Conservation (phyloP, 2,329 filamentous ascomycete species). For the Botrytis squamosa region DNA sequence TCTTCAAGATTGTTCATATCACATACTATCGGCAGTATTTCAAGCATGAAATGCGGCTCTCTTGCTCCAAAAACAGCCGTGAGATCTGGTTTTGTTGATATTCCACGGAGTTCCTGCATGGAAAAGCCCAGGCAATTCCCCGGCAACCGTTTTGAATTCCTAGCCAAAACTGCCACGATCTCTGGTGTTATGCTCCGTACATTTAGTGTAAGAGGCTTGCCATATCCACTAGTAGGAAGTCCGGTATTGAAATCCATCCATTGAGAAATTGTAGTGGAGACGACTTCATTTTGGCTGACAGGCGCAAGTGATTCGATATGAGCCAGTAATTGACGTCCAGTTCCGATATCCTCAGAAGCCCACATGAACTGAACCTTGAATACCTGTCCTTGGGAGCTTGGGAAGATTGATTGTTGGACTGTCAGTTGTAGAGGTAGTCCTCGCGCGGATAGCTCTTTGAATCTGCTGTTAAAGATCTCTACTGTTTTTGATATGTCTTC, state of each 20-base stretch:
- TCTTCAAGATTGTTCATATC: conserved; percentile 32
- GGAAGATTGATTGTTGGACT: conserved; percentile 37
- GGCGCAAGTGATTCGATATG: conserved; percentile 37
- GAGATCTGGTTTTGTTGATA: conserved; percentile 23
- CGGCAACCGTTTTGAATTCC: conserved; percentile 28
- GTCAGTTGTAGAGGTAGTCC: conserved; percentile 30
- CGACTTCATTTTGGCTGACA: conserved; percentile 36
- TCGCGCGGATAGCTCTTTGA: conserved; percentile 30
- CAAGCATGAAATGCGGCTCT: conserved; percentile 41
- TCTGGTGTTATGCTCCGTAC: conserved; percentile 22
- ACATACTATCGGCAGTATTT: conserved; percentile 38
- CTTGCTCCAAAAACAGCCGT: conserved; percentile 38
- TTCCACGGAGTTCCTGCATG: conserved; percentile 37
- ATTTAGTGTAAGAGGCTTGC: conserved; percentile 20
- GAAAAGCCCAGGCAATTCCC: conserved; percentile 36
- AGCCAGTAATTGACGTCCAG: conserved; percentile 36
- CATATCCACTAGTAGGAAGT: conserved; percentile 17
- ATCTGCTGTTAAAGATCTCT: conserved; percentile 33
- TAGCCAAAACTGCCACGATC: conserved; percentile 15
- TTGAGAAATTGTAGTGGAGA: conserved; percentile 28
- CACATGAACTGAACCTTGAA: conserved; percentile 39
- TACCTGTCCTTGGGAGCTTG: conserved; percentile 37
- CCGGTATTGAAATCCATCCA: conserved; percentile 26
- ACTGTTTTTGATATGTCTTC: conserved; percentile 35
- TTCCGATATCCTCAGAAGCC: conserved; percentile 39